Base-by-base conservation (phyloP, 306 rosid species). In the Vachellia collinsii region DNA sequence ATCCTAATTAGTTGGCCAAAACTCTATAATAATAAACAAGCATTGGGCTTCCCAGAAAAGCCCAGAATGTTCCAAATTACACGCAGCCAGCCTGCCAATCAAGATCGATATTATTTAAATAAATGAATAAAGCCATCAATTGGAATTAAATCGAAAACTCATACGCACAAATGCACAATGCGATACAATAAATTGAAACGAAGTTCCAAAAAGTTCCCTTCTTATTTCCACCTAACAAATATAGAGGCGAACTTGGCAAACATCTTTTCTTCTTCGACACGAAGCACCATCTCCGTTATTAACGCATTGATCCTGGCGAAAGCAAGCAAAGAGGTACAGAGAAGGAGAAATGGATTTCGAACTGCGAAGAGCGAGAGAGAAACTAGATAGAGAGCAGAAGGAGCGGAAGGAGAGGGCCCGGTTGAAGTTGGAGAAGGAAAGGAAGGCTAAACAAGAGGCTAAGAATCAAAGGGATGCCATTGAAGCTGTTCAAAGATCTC, bases 291-390 rank as follows among this genome's bases (percentile, higher is more conserved):
- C n/a, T 7, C 50, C 2, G 34, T 29, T 29, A 4, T 53, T 22
- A 44, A 68, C 36, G 73, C 51, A 10, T 43, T n/a, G 74, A 70
- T 70, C 39, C 56, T 70, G 8, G 56, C 37, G 3, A 41, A 67
- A 11, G 22, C n/a, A 12, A 4, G 47, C n/a, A 23, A 10, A 69
- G 70, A 73, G 38, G 79, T 63, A 47, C n/a, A 29, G 19, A 13
- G 68, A 44, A 23, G 73, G 47, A 72, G 82, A 16, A 20, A 94
- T 95, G 99, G 98, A 93, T 90, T 95, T 90, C 65, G 99, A 95
- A 84, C 88, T 95, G 62, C 77, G 97, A 72, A 87, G 93, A 80
- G 97, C 99, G 77, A 87, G 97, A 78, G 99, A 95, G 92, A 95
- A 92, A 87, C 86, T 95, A 70, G 94, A 86, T 70, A 95, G 86